These are phyloP conservation scores for Castanea sativa DNA, from an alignment of 306 rosid genomes.

Conservation along the genomic window DNA sequence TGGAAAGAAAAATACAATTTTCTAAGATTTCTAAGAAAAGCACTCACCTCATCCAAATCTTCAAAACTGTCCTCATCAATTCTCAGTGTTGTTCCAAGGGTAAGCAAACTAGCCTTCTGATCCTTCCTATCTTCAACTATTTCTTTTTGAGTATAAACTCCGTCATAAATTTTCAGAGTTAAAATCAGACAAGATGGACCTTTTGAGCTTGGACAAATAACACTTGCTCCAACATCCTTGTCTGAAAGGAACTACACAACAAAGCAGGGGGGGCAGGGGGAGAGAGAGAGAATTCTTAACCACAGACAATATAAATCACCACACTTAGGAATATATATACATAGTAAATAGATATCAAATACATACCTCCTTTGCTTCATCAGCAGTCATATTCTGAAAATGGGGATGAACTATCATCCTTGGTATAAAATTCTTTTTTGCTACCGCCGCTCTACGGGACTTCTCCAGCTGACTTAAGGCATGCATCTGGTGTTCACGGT, in stretches of 20 bases:
- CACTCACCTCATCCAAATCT: constrained; percentile 38
- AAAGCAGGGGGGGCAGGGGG: constrained; percentile 1
- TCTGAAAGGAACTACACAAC: constrained; percentile 47
- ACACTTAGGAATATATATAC: neutral
- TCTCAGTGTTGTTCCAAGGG: constrained; percentile 43
- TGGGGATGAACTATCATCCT: constrained; percentile 39
- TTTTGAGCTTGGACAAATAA: constrained; percentile 47
- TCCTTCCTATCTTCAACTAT: constrained; percentile 39
- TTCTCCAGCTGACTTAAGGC: constrained; percentile 14
- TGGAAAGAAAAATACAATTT: neutral
- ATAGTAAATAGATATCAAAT: constrained; percentile 11
- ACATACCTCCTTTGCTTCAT: constrained; percentile 41
- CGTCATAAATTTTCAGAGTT: constrained; percentile 31
- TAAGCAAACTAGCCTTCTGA: constrained; percentile 29
- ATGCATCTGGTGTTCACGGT: constrained; percentile 24
- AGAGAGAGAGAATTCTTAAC: neutral
- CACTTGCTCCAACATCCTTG: constrained; percentile 35
- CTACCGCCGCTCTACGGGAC: constrained; percentile 14
- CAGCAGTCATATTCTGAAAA: constrained; percentile 40
- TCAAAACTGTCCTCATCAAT: constrained; percentile 39
- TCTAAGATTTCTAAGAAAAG: constrained; percentile 5
- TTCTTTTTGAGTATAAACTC: constrained; percentile 41
- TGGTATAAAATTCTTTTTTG: constrained; percentile 23
- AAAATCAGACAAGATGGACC: constrained; percentile 36
- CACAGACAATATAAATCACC: constrained; percentile 4